Base-by-base conservation (phyloP, 257 asterid genomes). In the Solanum medicagineum region DNA sequence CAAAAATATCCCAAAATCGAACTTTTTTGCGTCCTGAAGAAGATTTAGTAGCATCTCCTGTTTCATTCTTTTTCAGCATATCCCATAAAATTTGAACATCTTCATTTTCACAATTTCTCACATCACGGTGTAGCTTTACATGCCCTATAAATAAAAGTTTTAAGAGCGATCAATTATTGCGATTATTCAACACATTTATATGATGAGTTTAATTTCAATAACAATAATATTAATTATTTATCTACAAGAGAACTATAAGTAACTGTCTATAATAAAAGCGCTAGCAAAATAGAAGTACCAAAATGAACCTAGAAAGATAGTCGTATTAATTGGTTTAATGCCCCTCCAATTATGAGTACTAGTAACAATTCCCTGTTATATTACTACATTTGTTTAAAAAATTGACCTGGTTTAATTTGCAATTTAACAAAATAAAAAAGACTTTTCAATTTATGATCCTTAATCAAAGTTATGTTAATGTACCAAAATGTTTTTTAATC, bases 31-130 rank as follows among this genome's bases (percentile, higher is more conserved):
- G 51, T 32, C 60, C 26, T 3, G 26, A 19, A 63, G 44, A 22
- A 42, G 71, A 17, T 77, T n/a, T 68, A 8, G 56, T 51, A 8
- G 73, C n/a, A 10, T 81, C 40, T 22, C 74, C 84, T 6, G 81
- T 32, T 60, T 92, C 90, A 10, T 85, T 89, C 45, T 44, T 89
- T 86, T 88, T 89, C 62, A 92, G 85, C 93, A 93, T 87, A 80
- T 91, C 85, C 97, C 97, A 93, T 85, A 92, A 62, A 29, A 87
- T 89, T 66, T 91, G 95, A 32, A 93, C 94, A 79, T 93, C 97
- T 87, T 92, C 93, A n/a, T 93, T 91, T 87, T 93, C 93, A 19
- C 95, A 93, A 54, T 87, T 83, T 65, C 85, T 83, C 47, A 92
- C 84, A 32, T 91, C 97, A n/a, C 84, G 84, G 10, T 57, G 87